Percentiles rank a stretch among this genome's conserved stretches.
These are phyloP conservation scores for Chrysanthemum lavandulifolium DNA, from an alignment of 129 eudicot genomes.

Conservation along the genomic window DNA sequence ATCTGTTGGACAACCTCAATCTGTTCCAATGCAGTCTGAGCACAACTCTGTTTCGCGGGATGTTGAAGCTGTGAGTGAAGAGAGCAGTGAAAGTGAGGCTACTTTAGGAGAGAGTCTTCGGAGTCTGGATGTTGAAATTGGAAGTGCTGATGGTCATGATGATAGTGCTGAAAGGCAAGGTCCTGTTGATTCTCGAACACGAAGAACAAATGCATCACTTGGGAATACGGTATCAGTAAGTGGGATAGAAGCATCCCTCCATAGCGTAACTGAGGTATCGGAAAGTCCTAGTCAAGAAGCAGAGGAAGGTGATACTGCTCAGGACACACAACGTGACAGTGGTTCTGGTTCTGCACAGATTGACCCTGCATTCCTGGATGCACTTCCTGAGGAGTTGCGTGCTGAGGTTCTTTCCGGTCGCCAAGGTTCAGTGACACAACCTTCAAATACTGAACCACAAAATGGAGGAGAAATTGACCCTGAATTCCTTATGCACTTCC, in stretches of 20 bases:
- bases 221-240: conserved; percentile 34
- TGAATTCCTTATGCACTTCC: conserved; percentile 99
- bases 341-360: conserved; percentile 51
- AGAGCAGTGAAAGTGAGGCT: conserved; percentile 95
- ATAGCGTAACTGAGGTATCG: conserved; percentile 77
- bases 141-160: conserved; percentile 99
- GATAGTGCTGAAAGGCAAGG: conserved; percentile 59
- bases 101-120: conserved; percentile 93
- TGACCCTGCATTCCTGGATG: conserved; percentile 95
- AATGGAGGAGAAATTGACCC: conserved; percentile 91
- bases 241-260: conserved; percentile 70
- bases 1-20: conserved; percentile 44
- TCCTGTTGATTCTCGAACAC: conserved; percentile 16
- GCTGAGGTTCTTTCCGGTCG: conserved; percentile 95
- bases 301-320: conserved; percentile 56
- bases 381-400: conserved; percentile 97
- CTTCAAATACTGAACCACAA: conserved; percentile 69
- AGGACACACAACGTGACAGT: conserved; percentile 52
- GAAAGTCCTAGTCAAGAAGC: conserved; percentile 77
- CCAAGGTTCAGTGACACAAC: conserved; percentile 66
- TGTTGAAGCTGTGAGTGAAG: conserved; percentile 98
- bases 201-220: conserved; percentile 61
- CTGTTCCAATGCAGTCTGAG: conserved; percentile 86
- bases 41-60: conserved; percentile 68
- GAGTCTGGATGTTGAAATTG: conserved; percentile 97